Evolutionary conservation across 1,284 basidiomycete species (phyloP).

Genomic region (Pseudozyma hubeiensis): DNA sequence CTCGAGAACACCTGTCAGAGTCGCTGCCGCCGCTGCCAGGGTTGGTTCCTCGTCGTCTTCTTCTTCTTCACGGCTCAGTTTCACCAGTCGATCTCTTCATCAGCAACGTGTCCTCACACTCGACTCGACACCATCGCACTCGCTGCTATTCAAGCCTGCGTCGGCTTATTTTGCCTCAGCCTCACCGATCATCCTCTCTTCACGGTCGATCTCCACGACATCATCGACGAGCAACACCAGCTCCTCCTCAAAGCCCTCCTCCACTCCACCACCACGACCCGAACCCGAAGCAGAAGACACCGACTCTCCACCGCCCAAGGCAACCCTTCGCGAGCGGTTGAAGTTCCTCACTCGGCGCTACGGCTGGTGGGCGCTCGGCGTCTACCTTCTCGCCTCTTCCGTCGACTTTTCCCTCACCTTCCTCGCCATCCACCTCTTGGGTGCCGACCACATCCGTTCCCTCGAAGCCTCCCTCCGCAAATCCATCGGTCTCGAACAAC

Average conservation of each 20-base stretch:
- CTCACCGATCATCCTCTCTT: too few species aligned
- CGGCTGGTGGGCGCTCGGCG: slow-evolving; percentile 67
- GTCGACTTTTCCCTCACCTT: slow-evolving; percentile 75
- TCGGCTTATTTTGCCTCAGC: too few species aligned
- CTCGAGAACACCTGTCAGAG: background rate
- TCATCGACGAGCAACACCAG: too few species aligned
- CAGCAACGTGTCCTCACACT: too few species aligned
- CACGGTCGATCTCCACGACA: too few species aligned
- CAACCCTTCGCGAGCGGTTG: slow-evolving; percentile 50
- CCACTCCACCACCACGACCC: background rate
- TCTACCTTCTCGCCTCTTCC: slow-evolving; percentile 56
- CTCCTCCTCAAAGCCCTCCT: too few species aligned
- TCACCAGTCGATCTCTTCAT: too few species aligned
- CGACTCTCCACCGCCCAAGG: slow-evolving; percentile 39
- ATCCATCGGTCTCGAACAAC: slow-evolving; percentile 59
- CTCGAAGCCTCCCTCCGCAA: slow-evolving; percentile 74
- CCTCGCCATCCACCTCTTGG: slow-evolving; percentile 83
- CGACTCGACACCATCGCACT: too few species aligned
- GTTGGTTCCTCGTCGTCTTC: too few species aligned
- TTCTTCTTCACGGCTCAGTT: too few species aligned
- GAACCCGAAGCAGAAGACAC: slow-evolving; percentile 10
- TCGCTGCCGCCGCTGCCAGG: too few species aligned
- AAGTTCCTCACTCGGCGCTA: slow-evolving; percentile 61
- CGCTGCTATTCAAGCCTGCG: too few species aligned
- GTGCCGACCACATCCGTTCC: slow-evolving; percentile 86